phyloP scores from a whole-genome alignment of 352 stramenopile genomes.

The Phytophthora fragariae region DNA sequence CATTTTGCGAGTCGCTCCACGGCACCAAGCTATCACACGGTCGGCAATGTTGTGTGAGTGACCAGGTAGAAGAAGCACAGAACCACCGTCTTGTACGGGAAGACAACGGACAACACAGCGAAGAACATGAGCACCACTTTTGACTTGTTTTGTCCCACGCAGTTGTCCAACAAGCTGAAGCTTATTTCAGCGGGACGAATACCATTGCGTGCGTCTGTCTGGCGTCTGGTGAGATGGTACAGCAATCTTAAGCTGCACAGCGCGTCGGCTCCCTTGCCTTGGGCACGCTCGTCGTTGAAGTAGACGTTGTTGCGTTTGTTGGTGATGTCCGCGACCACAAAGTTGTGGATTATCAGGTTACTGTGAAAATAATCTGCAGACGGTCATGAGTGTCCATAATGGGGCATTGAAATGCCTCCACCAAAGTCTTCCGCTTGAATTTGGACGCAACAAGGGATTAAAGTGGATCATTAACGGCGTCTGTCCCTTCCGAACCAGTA shows the following conservation, averaged over 20 bases:
- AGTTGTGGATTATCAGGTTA: conserved; percentile 24
- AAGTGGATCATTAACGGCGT: too few relatives aligned
- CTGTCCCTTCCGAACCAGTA: too few relatives aligned
- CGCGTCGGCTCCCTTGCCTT: conserved; percentile 8
- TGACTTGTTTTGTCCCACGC: conserved; percentile 12
- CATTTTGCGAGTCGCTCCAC: background rate
- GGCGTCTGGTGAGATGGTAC: conserved; percentile 1
- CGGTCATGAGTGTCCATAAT: too few relatives aligned
- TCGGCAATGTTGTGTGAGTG: conserved; percentile 14
- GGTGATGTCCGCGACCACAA: conserved; percentile 13
- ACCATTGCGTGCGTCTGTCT: conserved; percentile 2
- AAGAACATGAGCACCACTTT: conserved; percentile 17
- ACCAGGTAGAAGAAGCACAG: conserved; percentile 12
- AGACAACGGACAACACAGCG: conserved; percentile 5
- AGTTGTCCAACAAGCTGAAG: conserved; percentile 22
- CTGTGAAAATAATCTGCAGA: conserved; percentile 23
- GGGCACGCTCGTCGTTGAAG: conserved; percentile 11
- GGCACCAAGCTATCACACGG: conserved; percentile 11
- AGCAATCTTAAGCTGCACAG: conserved; percentile 4
- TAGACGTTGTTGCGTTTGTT: conserved; percentile 10
- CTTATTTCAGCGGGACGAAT: conserved; percentile 1
- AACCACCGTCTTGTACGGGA: conserved; percentile 17
- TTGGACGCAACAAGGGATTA: background rate
- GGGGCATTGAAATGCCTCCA: conserved; percentile 14
- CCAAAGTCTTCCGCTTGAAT: conserved; percentile 21